Evolutionary conservation across 225 moss, liverwort and hornwort species (phyloP).

Genomic region (Physcomitrellopsis africana): DNA sequence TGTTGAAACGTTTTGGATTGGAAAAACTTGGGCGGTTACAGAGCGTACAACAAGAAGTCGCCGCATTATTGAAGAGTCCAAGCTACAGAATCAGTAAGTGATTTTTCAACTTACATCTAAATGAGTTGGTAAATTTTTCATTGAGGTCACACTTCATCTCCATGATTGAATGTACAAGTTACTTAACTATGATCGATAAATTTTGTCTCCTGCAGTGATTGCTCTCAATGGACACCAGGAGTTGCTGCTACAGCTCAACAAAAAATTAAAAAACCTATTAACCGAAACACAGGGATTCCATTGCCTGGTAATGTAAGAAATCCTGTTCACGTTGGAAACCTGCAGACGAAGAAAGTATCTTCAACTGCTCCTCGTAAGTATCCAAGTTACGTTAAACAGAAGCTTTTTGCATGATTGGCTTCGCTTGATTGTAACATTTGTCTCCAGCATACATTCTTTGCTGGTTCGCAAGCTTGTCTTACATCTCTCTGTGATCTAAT

Average conservation of each 20-base stretch:
- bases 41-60: slow-evolving; percentile 21
- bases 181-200: slow-evolving; percentile 12
- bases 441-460: slow-evolving; percentile 4
- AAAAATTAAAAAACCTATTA: slow-evolving; percentile 8
- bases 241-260: slow-evolving; percentile 36
- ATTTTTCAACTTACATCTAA: slow-evolving; percentile 22
- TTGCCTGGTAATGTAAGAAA: slow-evolving; percentile 31
- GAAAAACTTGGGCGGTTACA: slow-evolving; percentile 32
- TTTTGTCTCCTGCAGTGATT: slow-evolving; percentile 33
- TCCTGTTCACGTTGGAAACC: slow-evolving; percentile 48
- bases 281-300: slow-evolving; percentile 23
- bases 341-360: slow-evolving; percentile 54
- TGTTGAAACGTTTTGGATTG: slow-evolving; percentile 24
- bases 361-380: slow-evolving; percentile 44
- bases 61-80: slow-evolving; percentile 25
- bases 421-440: slow-evolving; percentile 18
- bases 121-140: slow-evolving; percentile 11
- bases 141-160: neutral
- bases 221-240: slow-evolving; percentile 28
- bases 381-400: slow-evolving; percentile 4
- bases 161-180: neutral
- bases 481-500: slow-evolving; percentile 12
- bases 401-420: neutral
- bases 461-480: slow-evolving; percentile 15
- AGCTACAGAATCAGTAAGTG: slow-evolving; percentile 29